Evolutionary conservation across 1,139 yeast species (phyloP), one percentile per base, ranked within the genome.

Genomic region (Candida sp.): DNA sequence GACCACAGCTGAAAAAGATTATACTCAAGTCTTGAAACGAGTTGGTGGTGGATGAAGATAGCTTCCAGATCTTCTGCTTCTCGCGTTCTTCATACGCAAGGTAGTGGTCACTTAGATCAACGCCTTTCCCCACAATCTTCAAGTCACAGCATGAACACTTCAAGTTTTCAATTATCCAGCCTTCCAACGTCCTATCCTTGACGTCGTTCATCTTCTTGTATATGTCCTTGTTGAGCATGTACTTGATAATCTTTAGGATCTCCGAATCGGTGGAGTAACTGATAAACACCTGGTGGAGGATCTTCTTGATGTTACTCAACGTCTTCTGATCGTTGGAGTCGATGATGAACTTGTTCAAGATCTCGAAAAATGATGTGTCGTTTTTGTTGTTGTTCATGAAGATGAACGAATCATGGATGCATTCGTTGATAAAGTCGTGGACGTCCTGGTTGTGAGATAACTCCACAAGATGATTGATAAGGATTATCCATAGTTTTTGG

Each of bases 141-240:
- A 81, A 83, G 2, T 88, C 90, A 65, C 97, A 90, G 0, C 86
- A 82, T 48, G 88, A 86, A 66, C 97, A 90, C 45, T 73, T 78
- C 47, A 80, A 76, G 22, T 75, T 69, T 30, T 67, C 68, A 1
- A 85, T 78, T 1, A 83, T 69, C 90, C 93, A 86, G 0, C 96
- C 96, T 48, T 67, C 64, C 1, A 74, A 56, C 25, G 79, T 73
- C 44, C 75, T 73, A 1, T 62, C 57, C 8, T 75, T 70, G 2
- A 85, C 64, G 2, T 63, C 54, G 23, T 72, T 63, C 63, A 86
- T 65, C 48, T 76, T 78, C 37, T 70, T 68, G 59, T 70, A 80
- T 3, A 85, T 80, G 50, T 81, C 87, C 35, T 72, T 73, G 58
- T 85, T 84, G 26, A 88, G 68, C 56, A 88, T 71, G 40, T 70